These are phyloP conservation scores for Starmerella stellata DNA, from an alignment of 805 yeast species.

Conservation along the genomic window DNA sequence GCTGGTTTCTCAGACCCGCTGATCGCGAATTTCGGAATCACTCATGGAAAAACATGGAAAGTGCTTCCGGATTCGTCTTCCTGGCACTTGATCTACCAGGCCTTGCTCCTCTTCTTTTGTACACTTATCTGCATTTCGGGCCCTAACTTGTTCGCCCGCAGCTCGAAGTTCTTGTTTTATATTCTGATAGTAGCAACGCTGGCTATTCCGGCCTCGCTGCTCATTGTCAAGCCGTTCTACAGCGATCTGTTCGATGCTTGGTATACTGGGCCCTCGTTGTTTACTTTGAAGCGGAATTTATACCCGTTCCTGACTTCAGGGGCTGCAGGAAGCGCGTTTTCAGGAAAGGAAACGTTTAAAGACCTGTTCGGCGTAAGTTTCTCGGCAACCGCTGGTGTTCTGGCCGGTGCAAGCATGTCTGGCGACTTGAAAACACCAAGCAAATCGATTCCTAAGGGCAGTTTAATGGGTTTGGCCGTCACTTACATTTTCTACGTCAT, in stretches of 20 bases:
- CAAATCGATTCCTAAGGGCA: slow-evolving; percentile 81
- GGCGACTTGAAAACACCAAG: slow-evolving; percentile 82
- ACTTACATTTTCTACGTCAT: slow-evolving; percentile 60
- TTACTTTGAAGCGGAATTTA: slow-evolving; percentile 45
- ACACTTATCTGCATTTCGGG: slow-evolving; percentile 66
- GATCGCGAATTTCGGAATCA: slow-evolving; percentile 52
- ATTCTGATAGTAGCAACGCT: slow-evolving; percentile 51
- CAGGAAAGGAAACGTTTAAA: slow-evolving; percentile 52
- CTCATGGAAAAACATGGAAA: slow-evolving; percentile 36
- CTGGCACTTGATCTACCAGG: slow-evolving; percentile 55
- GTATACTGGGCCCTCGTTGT: slow-evolving; percentile 62
- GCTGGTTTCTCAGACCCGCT: slow-evolving; percentile 91
- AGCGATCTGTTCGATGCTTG: slow-evolving; percentile 17
- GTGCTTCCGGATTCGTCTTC: slow-evolving; percentile 53
- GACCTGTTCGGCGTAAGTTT: slow-evolving; percentile 87
- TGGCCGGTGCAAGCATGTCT: slow-evolving; percentile 98
- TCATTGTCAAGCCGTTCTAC: slow-evolving; percentile 44
- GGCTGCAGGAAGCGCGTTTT: slow-evolving; percentile 72
- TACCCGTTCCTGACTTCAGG: slow-evolving; percentile 69
- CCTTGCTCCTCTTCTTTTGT: slow-evolving; percentile 50
- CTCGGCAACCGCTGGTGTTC: slow-evolving; percentile 96
- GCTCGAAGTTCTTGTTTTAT: slow-evolving; percentile 58
- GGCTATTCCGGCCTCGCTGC: slow-evolving; percentile 62
- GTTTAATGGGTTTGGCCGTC: slow-evolving; percentile 59
- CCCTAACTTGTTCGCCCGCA: slow-evolving; percentile 58